Evolutionary conservation across 345 rosid genomes (phyloP).

Genomic region (Eucalyptus sideroxylon): DNA sequence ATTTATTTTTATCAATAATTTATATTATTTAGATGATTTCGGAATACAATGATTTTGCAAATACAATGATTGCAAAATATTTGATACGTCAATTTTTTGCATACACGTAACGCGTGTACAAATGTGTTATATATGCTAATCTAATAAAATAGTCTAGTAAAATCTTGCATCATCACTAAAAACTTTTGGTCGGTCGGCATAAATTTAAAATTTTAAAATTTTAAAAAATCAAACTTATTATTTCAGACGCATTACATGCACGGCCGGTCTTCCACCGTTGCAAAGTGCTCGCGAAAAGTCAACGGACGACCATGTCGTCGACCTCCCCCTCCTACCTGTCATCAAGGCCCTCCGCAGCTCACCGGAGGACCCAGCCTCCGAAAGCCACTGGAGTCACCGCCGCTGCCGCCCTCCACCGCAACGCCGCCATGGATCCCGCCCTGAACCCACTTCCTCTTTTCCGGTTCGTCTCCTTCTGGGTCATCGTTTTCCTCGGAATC

Average conservation of each 20-base stretch:
- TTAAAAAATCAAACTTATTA: not conserved
- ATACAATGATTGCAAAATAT: too few relatives aligned
- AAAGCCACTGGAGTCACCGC: too few relatives aligned
- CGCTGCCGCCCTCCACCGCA: not conserved
- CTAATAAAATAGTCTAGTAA: not conserved
- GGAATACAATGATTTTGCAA: too few relatives aligned
- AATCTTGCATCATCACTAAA: not conserved
- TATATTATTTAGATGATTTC: too few relatives aligned
- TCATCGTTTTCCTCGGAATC: slow-evolving; percentile 5
- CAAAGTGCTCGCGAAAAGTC: not conserved
- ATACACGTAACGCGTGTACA: not conserved
- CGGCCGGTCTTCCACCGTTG: not conserved
- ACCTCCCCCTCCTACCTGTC: not conserved
- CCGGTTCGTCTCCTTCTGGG: slow-evolving; percentile 4
- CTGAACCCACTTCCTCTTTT: not conserved
- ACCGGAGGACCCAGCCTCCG: not conserved
- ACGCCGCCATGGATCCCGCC: not conserved
- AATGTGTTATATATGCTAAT: not conserved
- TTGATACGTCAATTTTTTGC: not conserved
- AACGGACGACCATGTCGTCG: not conserved
- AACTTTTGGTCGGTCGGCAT: not conserved
- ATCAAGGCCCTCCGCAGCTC: not conserved
- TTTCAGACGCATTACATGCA: not conserved
- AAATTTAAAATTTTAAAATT: not conserved
- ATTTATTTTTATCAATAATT: not conserved